Percentiles rank a stretch among this genome's conserved stretches.
phyloP scores from a whole-genome alignment of 176 grass and related monocot genomes.

The Musa schizocarpa region DNA sequence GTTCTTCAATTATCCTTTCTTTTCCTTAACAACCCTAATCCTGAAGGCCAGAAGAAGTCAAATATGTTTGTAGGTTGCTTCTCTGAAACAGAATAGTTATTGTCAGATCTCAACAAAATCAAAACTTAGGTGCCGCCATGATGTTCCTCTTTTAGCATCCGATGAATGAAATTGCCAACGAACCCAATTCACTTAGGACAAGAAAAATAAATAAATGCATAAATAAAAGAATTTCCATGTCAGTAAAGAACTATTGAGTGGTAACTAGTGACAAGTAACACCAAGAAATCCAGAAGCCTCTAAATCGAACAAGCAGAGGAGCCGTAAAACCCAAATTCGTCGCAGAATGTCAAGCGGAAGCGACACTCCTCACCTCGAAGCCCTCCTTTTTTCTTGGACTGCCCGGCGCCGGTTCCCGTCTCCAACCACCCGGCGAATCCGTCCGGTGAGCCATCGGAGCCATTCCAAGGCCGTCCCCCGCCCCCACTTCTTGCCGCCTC shows the following conservation, averaged over 20 bases:
- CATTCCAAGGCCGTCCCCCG: constrained; percentile 1
- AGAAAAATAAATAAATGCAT: not conserved
- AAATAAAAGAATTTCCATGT: not conserved
- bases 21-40: too few species aligned
- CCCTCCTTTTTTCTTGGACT: constrained; percentile 5
- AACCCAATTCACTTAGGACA: not conserved
- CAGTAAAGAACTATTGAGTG: not conserved
- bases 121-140: not conserved
- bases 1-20: too few species aligned
- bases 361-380: constrained; percentile 16
- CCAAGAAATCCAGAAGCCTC: not conserved
- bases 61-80: not conserved
- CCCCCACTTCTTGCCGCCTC: not conserved
- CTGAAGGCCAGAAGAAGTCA: too few species aligned
- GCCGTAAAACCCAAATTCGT: not conserved
- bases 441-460: constrained; percentile 14
- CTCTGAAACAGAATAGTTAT: not conserved
- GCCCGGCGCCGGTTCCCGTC: not conserved
- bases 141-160: not conserved
- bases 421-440: constrained; percentile 61
- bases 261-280: not conserved
- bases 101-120: not conserved
- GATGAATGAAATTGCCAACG: not conserved
- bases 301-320: not conserved
- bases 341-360: not conserved